phyloP scores from a whole-genome alignment of 345 rosid genomes.

The Punica granatum region DNA sequence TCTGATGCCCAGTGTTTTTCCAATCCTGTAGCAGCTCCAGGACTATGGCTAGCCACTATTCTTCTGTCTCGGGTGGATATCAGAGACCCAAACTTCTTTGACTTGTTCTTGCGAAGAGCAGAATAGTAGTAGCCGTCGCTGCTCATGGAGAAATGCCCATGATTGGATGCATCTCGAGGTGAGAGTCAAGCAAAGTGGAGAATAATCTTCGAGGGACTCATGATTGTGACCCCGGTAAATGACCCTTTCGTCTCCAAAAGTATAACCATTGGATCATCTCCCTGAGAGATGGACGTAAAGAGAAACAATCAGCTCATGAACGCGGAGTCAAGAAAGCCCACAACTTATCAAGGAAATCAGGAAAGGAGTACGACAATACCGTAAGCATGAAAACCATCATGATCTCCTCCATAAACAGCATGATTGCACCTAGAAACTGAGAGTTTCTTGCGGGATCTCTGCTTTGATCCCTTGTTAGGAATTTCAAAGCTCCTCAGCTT shows the following conservation, averaged over 20 bases:
- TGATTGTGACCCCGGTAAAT: constrained; percentile 36
- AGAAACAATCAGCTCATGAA: constrained; percentile 14
- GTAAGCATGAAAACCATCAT: constrained; percentile 40
- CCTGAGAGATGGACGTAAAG: constrained; percentile 31
- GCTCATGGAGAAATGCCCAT: constrained; percentile 36
- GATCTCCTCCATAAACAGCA: constrained; percentile 47
- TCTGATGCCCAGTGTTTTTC: constrained; percentile 35
- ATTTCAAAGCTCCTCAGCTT: constrained; percentile 95
- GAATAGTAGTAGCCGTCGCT: constrained; percentile 31
- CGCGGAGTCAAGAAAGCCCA: neutral
- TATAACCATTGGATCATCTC: constrained; percentile 61
- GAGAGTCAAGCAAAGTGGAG: constrained; percentile 38
- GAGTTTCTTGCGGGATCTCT: constrained; percentile 63
- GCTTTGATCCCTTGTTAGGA: constrained; percentile 82
- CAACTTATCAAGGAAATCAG: neutral
- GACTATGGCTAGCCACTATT: constrained; percentile 11
- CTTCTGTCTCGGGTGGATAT: constrained; percentile 5
- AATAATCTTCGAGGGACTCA: constrained; percentile 56
- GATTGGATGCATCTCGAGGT: constrained; percentile 27
- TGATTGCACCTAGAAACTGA: constrained; percentile 55
- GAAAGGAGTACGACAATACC: constrained; percentile 22
- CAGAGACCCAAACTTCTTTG: constrained; percentile 17
- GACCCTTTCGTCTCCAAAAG: constrained; percentile 61
- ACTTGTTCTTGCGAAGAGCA: constrained; percentile 41
- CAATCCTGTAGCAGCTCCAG: constrained; percentile 33